Conservation (phyloP, 2,329 filamentous ascomycete genomes). For the Arthrobotrys sphaeroides region DNA sequence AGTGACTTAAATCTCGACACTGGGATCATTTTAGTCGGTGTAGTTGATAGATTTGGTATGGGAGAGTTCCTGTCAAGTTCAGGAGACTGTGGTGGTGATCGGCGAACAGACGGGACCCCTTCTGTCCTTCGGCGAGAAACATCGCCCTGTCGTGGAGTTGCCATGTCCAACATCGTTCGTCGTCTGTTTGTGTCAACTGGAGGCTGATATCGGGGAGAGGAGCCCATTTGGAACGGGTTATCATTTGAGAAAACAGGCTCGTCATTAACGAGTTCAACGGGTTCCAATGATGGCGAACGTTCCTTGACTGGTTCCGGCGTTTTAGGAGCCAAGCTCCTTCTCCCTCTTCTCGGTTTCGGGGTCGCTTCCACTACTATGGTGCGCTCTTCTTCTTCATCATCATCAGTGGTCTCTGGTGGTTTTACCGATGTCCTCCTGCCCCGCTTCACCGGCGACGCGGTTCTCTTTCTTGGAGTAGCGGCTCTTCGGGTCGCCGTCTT, state of each 20-base stretch:
- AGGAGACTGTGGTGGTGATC: constrained; percentile 16
- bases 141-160: constrained; percentile 41
- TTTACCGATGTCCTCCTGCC: constrained; percentile 43
- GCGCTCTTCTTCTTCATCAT: background rate
- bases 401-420: constrained; percentile 24
- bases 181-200: constrained; percentile 50
- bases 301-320: constrained; percentile 52
- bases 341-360: constrained; percentile 33
- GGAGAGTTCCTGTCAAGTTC: constrained; percentile 20
- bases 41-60: background rate
- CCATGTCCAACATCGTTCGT: constrained; percentile 36
- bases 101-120: constrained; percentile 28
- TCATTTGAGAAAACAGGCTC: constrained; percentile 60
- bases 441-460: constrained; percentile 46
- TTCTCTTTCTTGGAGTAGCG: constrained; percentile 57
- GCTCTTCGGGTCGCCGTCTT: constrained; percentile 27
- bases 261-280: constrained; percentile 62
- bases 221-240: constrained; percentile 57
- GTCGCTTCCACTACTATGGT: constrained; percentile 25
- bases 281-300: constrained; percentile 53
- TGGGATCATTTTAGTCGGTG: constrained; percentile 23
- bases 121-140: constrained; percentile 43
- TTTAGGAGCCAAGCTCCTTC: constrained; percentile 58
- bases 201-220: constrained; percentile 47
- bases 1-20: constrained; percentile 41